Percentiles rank a stretch among this genome's conserved stretches.
Conservation (phyloP, 345 rosid species). For the Acer campestre region DNA sequence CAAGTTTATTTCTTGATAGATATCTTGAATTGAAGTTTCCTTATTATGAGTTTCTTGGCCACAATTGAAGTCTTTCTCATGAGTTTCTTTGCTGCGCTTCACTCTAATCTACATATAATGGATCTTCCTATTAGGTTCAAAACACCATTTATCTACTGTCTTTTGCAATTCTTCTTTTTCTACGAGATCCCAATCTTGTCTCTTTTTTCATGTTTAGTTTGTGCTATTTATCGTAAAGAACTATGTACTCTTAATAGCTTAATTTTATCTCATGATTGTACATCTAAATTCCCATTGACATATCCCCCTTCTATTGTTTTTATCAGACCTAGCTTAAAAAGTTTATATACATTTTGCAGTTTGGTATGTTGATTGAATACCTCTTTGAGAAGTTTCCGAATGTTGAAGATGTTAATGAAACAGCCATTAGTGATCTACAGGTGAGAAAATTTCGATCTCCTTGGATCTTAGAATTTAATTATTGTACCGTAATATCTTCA, state of each 20-base stretch:
- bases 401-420: conserved; percentile 62
- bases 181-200: not conserved
- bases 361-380: conserved; percentile 94
- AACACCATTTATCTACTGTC: not conserved
- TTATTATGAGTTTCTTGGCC: not conserved
- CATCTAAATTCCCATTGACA: not conserved
- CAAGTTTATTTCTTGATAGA: not conserved
- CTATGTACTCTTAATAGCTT: not conserved
- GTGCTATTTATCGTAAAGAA: not conserved
- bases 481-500: no score
- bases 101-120: no score
- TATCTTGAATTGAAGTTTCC: not conserved
- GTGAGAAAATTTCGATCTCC: conserved; percentile 37
- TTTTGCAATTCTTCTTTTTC: not conserved
- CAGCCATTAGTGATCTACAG: conserved; percentile 93
- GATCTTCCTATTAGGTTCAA: no score
- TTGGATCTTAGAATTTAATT: conserved; percentile 15
- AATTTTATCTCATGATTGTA: not conserved
- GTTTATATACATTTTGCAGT: conserved; percentile 50
- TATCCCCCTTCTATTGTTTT: not conserved
- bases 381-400: conserved; percentile 82
- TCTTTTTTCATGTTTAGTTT: not conserved
- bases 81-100: no score
- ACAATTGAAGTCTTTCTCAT: no score
- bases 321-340: not conserved